Evolutionary conservation across 2,329 filamentous ascomycete species (phyloP), one percentile per base, ranked within the genome.

Genomic region (Fusarium sp.): DNA sequence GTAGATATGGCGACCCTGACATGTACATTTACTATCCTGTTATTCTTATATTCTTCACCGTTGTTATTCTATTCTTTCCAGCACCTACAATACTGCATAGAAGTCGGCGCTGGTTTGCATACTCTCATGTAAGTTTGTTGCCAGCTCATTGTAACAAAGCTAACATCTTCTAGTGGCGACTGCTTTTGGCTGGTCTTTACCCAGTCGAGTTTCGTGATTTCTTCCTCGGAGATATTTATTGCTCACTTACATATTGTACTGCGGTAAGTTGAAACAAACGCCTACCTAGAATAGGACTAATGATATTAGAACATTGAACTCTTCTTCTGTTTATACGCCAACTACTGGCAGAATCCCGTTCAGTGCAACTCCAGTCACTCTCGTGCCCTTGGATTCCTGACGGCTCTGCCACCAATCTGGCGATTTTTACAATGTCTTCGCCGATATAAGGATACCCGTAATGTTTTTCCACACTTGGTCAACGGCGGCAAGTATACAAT

Each of bases 131-230:
- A 79, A 83, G 91, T 84, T 39, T 31, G 10, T 2, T 7, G 3
- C n/a, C 2, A 8, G 6, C 16, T 2, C 6, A 13, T 2, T 1
- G 34, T 6, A 19, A 26, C 10, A n/a, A 11, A 25, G 19, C 68
- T 76, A 30, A 76, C 57, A n/a, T 46, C 18, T 3, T 21, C 1
- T 7, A 96, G 91, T 97, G 92, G 88, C 92, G 96, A 65, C 84
- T 98, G 19, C 82, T 97, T 55, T 86, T 95, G 50, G 93, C 95
- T 16, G 94, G 94, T 6, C 78, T 97, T 21, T 98, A 97, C 75
- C 93, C 93, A 3, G 96, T 99, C 51, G 95, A 98, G 78, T 99
- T 98, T 78, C 89, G 94, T 61, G 96, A 99, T 80, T 98, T 99
- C 81, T 98, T 98, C 80, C 86, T 98, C 0, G 96, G 96, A 54